phyloP scores from a whole-genome alignment of 2,329 filamentous ascomycete species.

The Penicillium olsonii region DNA sequence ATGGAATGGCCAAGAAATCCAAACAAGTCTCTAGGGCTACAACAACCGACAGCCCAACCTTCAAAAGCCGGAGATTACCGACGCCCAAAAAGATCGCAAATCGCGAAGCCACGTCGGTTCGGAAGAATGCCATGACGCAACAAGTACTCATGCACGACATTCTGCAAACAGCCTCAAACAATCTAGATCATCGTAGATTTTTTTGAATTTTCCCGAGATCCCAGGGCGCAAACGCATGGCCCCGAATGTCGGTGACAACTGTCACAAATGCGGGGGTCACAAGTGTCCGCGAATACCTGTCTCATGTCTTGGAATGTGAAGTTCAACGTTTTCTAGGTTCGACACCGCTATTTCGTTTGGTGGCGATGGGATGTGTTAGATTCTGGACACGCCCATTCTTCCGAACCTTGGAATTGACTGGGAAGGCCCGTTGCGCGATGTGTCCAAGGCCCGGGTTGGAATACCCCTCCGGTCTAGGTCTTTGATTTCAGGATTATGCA shows the following conservation, averaged over 20 bases:
- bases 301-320: not conserved
- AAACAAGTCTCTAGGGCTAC: no score
- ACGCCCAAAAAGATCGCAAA: not conserved
- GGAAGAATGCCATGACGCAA: not conserved
- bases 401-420: no score
- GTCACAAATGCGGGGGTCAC: not conserved
- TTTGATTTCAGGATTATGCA: no score
- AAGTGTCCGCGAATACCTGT: not conserved
- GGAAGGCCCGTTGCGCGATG: no score
- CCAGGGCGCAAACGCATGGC: not conserved
- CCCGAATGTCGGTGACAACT: not conserved
- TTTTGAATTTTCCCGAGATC: not conserved
- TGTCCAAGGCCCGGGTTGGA: no score
- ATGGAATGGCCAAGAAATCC: no score
- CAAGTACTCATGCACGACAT: not conserved
- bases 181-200: slow-evolving; percentile 5
- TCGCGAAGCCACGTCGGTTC: not conserved
- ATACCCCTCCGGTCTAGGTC: no score
- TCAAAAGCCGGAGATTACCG: not conserved
- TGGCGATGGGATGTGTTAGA: not conserved
- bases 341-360: slow-evolving; percentile 5
- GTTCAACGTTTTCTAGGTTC: not conserved
- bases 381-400: no score
- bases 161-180: not conserved
- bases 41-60: no score